A percentile compares a stretch with the other conserved stretches of the same genome.
Evolutionary conservation across 2,329 filamentous ascomycete species (phyloP).

Genomic region (Colletotrichum scovillei): DNA sequence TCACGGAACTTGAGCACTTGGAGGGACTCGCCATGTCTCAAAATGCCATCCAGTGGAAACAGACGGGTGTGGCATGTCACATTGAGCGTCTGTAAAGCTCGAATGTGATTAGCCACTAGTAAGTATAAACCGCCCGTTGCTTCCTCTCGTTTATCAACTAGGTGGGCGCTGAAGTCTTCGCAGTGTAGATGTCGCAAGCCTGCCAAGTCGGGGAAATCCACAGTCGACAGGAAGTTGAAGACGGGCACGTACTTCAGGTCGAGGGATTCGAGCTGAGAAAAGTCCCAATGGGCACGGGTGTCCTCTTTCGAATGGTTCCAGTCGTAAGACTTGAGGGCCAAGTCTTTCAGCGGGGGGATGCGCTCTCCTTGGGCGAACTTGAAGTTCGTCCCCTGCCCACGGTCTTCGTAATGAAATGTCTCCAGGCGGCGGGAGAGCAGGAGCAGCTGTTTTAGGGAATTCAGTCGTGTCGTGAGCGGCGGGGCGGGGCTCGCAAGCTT

Average conservation of each 20-base stretch:
- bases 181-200: constrained; percentile 51
- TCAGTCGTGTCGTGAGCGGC: constrained; percentile 53
- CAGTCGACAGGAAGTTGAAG: constrained; percentile 56
- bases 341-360: constrained; percentile 54
- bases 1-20: constrained; percentile 55
- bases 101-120: constrained; percentile 52
- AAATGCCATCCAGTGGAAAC: constrained; percentile 54
- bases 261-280: constrained; percentile 54
- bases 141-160: constrained; percentile 49
- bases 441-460: constrained; percentile 56
- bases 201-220: constrained; percentile 50
- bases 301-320: constrained; percentile 56
- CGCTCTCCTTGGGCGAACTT: constrained; percentile 51
- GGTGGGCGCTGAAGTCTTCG: constrained; percentile 58
- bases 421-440: constrained; percentile 48
- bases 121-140: constrained; percentile 52
- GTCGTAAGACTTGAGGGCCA: constrained; percentile 59
- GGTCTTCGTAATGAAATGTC: constrained; percentile 55
- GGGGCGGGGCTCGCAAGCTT: constrained; percentile 52
- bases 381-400: constrained; percentile 58
- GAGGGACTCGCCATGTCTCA: constrained; percentile 51
- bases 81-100: constrained; percentile 49
- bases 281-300: constrained; percentile 57
- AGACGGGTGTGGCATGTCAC: constrained; percentile 54
- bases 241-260: constrained; percentile 56